These are phyloP conservation scores for Teunomyces funiuensis DNA, from an alignment of 805 yeast genomes.

Conservation along the genomic window DNA sequence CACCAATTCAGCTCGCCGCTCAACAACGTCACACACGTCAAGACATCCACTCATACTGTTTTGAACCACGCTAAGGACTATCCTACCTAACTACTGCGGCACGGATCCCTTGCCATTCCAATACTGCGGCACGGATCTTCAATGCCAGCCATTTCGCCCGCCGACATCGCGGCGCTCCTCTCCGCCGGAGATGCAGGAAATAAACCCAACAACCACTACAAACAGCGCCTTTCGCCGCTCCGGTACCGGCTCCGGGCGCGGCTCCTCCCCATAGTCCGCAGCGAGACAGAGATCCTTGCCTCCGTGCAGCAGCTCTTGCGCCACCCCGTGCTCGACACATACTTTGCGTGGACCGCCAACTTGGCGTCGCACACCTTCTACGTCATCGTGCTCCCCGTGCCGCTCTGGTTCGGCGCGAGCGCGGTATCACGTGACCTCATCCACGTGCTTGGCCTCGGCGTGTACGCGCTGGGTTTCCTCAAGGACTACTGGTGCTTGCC, in stretches of 20 bases:
- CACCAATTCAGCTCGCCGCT: too few relatives aligned
- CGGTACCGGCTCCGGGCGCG: conserved; percentile 54
- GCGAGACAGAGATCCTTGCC: conserved; percentile 63
- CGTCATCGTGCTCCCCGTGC: conserved; percentile 82
- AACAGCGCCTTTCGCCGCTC: conserved; percentile 51
- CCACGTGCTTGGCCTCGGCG: conserved; percentile 64
- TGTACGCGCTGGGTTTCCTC: conserved; percentile 66
- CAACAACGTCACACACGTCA: too few relatives aligned
- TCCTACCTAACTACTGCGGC: too few relatives aligned
- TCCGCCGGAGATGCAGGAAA: conserved; percentile 68
- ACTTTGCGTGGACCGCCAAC: conserved; percentile 84
- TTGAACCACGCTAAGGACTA: too few relatives aligned
- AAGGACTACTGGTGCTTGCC: conserved; percentile 91
- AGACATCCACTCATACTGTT: too few relatives aligned
- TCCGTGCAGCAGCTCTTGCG: conserved; percentile 55
- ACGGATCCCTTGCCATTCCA: too few relatives aligned
- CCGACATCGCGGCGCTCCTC: conserved; percentile 12
- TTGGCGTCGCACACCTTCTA: conserved; percentile 93
- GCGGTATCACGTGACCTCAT: conserved; percentile 59
- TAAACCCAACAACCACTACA: conserved; percentile 64
- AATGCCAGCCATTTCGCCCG: conserved; percentile 10
- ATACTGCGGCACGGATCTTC: conserved; percentile 1
- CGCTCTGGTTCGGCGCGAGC: conserved; percentile 75
- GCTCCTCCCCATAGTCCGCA: conserved; percentile 56
- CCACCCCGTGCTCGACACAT: conserved; percentile 56